phyloP scores from a whole-genome alignment of 768 basidiomycete genomes.

The Cubamyces lactineus region DNA sequence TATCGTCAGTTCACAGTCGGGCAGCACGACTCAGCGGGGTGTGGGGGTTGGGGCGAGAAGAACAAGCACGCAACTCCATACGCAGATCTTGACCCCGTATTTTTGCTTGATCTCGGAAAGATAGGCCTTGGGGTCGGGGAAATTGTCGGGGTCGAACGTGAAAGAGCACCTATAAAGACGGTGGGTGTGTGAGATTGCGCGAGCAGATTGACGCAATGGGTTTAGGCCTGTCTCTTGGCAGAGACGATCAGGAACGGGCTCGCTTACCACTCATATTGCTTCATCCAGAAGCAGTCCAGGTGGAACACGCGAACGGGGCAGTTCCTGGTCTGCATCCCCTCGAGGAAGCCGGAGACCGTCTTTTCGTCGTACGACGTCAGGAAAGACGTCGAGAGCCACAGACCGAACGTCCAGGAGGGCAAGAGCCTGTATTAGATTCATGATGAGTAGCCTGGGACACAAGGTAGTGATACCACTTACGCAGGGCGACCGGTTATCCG shows the following conservation, averaged over 20 bases:
- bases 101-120: constrained; percentile 59
- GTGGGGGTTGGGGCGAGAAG: not conserved
- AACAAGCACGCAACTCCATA: constrained; percentile 56
- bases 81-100: constrained; percentile 71
- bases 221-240: not conserved
- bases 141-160: constrained; percentile 75
- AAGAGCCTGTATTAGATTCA: constrained; percentile 50
- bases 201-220: not conserved
- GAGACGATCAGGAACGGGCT: not conserved
- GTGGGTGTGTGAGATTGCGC: no score
- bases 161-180: constrained; percentile 69
- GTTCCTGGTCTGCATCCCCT: constrained; percentile 68
- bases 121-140: constrained; percentile 72
- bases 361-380: constrained; percentile 68
- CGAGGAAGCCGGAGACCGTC: constrained; percentile 70
- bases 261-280: constrained; percentile 64
- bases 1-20: no score
- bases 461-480: constrained; percentile 32
- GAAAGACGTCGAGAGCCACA: constrained; percentile 81
- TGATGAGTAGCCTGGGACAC: not conserved
- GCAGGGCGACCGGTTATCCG: constrained; percentile 66
- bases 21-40: constrained; percentile 1
- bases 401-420: constrained; percentile 75
- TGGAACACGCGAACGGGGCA: constrained; percentile 75
- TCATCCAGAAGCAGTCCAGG: constrained; percentile 80